phyloP scores from a whole-genome alignment of 1,284 basidiomycete species.

The Rhizoctonia solani region DNA sequence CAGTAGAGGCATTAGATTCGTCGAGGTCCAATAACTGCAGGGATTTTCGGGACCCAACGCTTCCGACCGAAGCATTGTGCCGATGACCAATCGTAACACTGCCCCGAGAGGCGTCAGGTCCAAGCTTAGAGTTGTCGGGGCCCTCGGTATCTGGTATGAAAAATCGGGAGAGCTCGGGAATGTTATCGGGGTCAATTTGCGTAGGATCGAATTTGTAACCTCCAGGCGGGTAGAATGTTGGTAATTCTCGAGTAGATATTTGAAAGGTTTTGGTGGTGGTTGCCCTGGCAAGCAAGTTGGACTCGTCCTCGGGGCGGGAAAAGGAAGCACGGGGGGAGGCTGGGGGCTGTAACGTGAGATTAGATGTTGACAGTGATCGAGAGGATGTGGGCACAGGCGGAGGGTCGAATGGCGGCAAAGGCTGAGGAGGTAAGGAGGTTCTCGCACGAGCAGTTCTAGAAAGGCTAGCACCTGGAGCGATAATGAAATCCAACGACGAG shows the following conservation, averaged over 20 bases:
- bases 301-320: not conserved
- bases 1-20: not conserved
- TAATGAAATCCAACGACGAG: constrained; percentile 25
- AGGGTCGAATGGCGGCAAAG: not conserved
- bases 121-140: not conserved
- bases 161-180: constrained; percentile 16
- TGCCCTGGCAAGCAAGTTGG: constrained; percentile 9
- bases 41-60: not conserved
- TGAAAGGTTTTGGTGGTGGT: constrained; percentile 3
- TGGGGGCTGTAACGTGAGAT: not conserved
- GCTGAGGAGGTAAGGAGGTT: not conserved
- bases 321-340: not conserved
- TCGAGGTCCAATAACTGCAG: not conserved
- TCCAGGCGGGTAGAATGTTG: constrained; percentile 25
- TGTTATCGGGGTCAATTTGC: constrained; percentile 20
- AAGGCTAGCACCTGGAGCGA: not conserved
- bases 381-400: not conserved
- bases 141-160: not conserved
- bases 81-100: constrained; percentile 3
- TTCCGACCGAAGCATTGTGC: not conserved
- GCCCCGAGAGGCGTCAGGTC: not conserved
- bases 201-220: constrained; percentile 25
- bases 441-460: not conserved
- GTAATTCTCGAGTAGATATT: constrained; percentile 5
- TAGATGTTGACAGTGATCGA: constrained; percentile 4